phyloP scores from a whole-genome alignment of 176 grass and related monocot species.

The Oryza australiensis region DNA sequence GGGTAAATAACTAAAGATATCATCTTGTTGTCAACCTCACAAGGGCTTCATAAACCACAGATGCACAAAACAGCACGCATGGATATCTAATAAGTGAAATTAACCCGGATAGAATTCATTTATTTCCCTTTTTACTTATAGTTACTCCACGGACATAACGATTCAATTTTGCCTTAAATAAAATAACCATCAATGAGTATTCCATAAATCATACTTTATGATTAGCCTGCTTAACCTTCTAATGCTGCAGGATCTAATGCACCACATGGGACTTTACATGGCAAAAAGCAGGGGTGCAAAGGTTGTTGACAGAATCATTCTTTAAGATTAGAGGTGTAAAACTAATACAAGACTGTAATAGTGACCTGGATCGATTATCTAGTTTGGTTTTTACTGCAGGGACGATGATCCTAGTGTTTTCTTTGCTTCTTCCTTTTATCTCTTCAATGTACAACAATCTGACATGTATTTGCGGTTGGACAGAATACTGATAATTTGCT shows the following conservation, averaged over 20 bases:
- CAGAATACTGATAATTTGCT: neutral
- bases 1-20: neutral
- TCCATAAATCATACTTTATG: neutral
- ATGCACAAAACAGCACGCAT: neutral
- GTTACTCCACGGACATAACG: neutral
- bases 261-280: slow-evolving; percentile 91
- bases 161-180: neutral
- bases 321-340: slow-evolving; percentile 22
- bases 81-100: neutral
- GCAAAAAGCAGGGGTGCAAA: slow-evolving; percentile 78
- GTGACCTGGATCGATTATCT: slow-evolving; percentile 1
- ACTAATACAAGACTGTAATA: neutral
- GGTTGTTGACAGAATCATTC: slow-evolving; percentile 61
- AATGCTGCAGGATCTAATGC: slow-evolving; percentile 68
- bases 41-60: neutral
- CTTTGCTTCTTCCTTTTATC: neutral
- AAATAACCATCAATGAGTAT: neutral
- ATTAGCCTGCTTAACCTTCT: neutral
- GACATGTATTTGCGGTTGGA: neutral
- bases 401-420: slow-evolving; percentile 17
- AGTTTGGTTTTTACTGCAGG: neutral
- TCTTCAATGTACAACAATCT: slow-evolving; percentile 6
- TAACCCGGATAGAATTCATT: neutral
- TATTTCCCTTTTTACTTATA: neutral
- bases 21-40: neutral